Evolutionary conservation across 495 filamentous ascomycete species (phyloP), one percentile per base, ranked within the genome.

Genomic region (Neurospora sp.): DNA sequence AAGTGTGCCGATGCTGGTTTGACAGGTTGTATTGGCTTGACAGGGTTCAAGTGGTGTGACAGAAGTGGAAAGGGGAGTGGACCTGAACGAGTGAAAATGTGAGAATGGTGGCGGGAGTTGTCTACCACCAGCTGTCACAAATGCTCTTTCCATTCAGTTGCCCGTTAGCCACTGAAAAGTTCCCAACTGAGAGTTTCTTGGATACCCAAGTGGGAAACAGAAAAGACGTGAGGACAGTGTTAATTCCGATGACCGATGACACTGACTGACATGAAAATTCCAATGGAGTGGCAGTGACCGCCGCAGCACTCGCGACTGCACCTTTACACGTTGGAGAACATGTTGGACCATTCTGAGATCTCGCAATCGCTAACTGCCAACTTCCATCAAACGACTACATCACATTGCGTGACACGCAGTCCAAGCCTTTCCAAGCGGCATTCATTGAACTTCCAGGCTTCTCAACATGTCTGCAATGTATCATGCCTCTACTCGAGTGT

Each of bases 1-100:
- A 72, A 65, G 20, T 71, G 40, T 68, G 44, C 9, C 20, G n/a
- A 53, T 71, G 27, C 27, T 72, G 40, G 71, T 69, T 78, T 75
- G 71, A 77, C 6, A 16, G 27, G 27, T 37, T 65, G 27, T 65
- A 27, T 16, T 65, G 14, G 20, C 20, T 27, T 59, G 20, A 59
- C 48, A 7, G 10, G 8, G 72, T 77, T 9, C 14, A n/a, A 42
- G 4, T 14, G 35, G 8, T 73, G 65, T 65, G 53, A 17, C 27
- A 65, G 3, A 31, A 14, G 3, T 65, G 7, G 14, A 37, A 27
- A 35, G 12, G 3, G 22, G 14, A 37, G 1, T 17, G 6, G 14
- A 65, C 10, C 6, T 12, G 9, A 59, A 7, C 20, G 10, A 14
- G 48, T 27, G 48, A 5, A 14, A 27, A 14, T 3, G 22, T 12